Conservation (phyloP, 2,329 filamentous ascomycete genomes). For the Fusarium newnesense region DNA sequence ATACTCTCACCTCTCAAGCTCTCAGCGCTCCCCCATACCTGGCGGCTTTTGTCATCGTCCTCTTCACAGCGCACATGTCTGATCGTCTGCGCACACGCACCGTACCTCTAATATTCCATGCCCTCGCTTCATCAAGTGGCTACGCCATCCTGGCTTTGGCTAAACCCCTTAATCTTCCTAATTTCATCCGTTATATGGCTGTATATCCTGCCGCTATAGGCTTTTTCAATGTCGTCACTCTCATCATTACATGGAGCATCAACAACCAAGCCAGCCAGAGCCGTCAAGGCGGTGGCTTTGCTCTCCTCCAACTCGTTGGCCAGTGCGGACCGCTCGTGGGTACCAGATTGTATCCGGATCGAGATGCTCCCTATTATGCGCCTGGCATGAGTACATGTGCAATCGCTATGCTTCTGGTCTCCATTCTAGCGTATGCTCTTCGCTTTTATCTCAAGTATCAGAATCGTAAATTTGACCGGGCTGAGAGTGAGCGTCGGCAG, state of each 20-base stretch:
- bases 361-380: slow-evolving; percentile 70
- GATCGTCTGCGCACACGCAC: slow-evolving; percentile 73
- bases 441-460: slow-evolving; percentile 62
- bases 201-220: slow-evolving; percentile 83
- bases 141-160: slow-evolving; percentile 71
- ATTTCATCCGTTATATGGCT: slow-evolving; percentile 73
- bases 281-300: slow-evolving; percentile 79
- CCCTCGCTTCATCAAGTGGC: slow-evolving; percentile 71
- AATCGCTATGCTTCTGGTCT: slow-evolving; percentile 70
- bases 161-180: slow-evolving; percentile 55
- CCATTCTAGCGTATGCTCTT: slow-evolving; percentile 63
- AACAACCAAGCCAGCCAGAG: slow-evolving; percentile 81
- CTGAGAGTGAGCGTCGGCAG: slow-evolving; percentile 42
- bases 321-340: slow-evolving; percentile 82
- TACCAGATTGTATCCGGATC: slow-evolving; percentile 70
- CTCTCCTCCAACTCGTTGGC: slow-evolving; percentile 82
- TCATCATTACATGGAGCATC: slow-evolving; percentile 88
- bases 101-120: slow-evolving; percentile 74
- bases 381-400: slow-evolving; percentile 72
- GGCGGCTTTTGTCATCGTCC: slow-evolving; percentile 75
- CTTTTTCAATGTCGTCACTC: slow-evolving; percentile 85
- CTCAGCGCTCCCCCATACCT: slow-evolving; percentile 86
- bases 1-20: slow-evolving; percentile 74
- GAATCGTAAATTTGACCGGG: slow-evolving; percentile 59
- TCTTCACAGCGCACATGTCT: slow-evolving; percentile 77